Evolutionary conservation across 257 asterid genomes (phyloP), one percentile per base, ranked within the genome.

Genomic region (Handroanthus guayacan): DNA sequence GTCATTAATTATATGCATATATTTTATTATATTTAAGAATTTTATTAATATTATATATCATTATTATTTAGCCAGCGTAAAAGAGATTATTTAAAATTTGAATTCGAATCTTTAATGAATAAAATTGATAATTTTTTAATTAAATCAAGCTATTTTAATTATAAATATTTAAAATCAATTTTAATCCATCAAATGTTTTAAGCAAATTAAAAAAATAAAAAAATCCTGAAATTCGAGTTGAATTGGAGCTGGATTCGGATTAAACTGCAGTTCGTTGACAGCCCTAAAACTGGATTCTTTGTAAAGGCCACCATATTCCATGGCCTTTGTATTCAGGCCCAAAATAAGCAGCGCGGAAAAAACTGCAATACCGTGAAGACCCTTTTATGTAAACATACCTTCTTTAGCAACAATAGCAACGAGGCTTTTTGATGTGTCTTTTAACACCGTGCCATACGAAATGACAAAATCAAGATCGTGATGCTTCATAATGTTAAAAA

Each of bases 341-440:
- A 57, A 71, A 63, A 11, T 9, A 1, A 38, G 5, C 8, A 1
- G 48, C 31, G 4, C 9, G 2, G 34, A 51, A 71, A 38, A 12
- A 0, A 71, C 55, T 39, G 2, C 14, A 12, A 74, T 9, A 20
- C 65, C 4, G 34, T 45, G 14, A 36, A 9, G 3, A 54, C 62
- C 47, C 3, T 48, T 48, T 36, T 14, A 18, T 3, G n/a, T 34
- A 16, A 2, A 64, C 75, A 61, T 10, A 90, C 97, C 98, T 84
- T 88, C 70, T 87, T 87, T 78, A 0, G 95, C 95, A 20, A 87
- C 87, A 58, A 93, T 87, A 1, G 96, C 97, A 43, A 92, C 73
- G 38, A 92, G n/a, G 68, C 86, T 89, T 58, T 86, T 66, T 18
- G 99, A 94, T 79, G 92, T 89, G 69, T 82, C 84, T 77, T 89